These are phyloP conservation scores for Curvularia lunata DNA, from an alignment of 2,329 filamentous ascomycete species.

Conservation along the genomic window DNA sequence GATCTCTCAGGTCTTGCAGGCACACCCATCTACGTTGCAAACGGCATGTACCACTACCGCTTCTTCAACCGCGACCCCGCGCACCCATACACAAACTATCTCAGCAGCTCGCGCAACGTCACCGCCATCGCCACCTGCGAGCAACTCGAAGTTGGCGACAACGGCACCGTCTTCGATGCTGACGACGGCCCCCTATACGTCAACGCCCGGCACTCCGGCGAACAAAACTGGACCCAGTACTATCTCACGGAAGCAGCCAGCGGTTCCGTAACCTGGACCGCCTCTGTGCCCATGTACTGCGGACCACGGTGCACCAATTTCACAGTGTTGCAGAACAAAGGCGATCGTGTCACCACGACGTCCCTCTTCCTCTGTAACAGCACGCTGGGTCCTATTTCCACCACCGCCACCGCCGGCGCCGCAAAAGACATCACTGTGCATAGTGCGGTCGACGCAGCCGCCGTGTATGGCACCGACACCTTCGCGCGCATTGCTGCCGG, in stretches of 20 bases:
- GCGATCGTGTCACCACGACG: slow-evolving; percentile 14
- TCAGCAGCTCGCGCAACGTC: slow-evolving; percentile 33
- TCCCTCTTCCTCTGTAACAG: slow-evolving; percentile 42
- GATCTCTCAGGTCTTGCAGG: slow-evolving; percentile 33
- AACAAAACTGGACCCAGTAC: slow-evolving; percentile 22
- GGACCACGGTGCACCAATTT: slow-evolving; percentile 46
- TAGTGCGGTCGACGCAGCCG: slow-evolving; percentile 18
- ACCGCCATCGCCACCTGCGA: slow-evolving; percentile 30
- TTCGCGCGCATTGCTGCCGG: slow-evolving; percentile 42
- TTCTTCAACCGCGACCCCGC: slow-evolving; percentile 45
- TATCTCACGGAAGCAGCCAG: slow-evolving; percentile 21
- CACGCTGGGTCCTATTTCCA: too few species aligned
- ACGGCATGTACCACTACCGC: slow-evolving; percentile 35
- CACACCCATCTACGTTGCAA: slow-evolving; percentile 35
- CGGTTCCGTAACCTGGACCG: slow-evolving; percentile 39
- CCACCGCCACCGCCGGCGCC: neutral
- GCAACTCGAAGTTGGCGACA: slow-evolving; percentile 22
- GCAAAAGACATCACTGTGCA: slow-evolving; percentile 31
- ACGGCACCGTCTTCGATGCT: slow-evolving; percentile 5
- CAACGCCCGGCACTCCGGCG: slow-evolving; percentile 18
- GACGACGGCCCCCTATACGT: slow-evolving; percentile 18
- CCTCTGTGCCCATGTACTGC: slow-evolving; percentile 23
- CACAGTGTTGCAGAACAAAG: slow-evolving; percentile 35
- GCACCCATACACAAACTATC: slow-evolving; percentile 38
- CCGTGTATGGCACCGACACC: slow-evolving; percentile 36